These are phyloP conservation scores for Suhomyces faveliae DNA, from an alignment of 805 yeast genomes.

Conservation along the genomic window DNA sequence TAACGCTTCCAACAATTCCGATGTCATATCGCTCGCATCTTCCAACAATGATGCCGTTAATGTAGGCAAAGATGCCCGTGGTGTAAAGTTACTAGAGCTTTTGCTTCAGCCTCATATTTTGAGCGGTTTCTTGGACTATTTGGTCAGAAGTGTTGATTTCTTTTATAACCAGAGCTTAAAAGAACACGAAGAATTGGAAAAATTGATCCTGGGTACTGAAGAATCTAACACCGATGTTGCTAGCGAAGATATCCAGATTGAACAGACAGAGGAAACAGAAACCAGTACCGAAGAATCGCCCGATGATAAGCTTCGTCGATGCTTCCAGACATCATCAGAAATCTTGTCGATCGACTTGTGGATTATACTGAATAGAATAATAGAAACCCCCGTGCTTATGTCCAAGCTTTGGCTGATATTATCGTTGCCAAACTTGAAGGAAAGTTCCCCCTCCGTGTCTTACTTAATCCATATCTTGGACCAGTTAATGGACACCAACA, in stretches of 20 bases:
- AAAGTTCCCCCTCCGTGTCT: constrained; percentile 39
- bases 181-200: constrained; percentile 22
- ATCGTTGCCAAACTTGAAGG: constrained; percentile 29
- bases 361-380: constrained; percentile 42
- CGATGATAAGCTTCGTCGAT: constrained; percentile 35
- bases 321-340: constrained; percentile 40
- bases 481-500: constrained; percentile 67
- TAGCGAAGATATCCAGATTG: neutral
- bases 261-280: constrained; percentile 10
- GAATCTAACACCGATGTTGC: constrained; percentile 3
- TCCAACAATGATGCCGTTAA: constrained; percentile 29
- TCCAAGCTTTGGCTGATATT: constrained; percentile 42
- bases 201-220: constrained; percentile 12
- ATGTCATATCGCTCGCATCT: constrained; percentile 34
- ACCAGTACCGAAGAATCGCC: constrained; percentile 21
- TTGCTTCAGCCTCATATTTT: constrained; percentile 77
- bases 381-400: constrained; percentile 41
- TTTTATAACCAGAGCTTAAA: constrained; percentile 31
- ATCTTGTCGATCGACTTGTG: constrained; percentile 41
- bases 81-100: constrained; percentile 66
- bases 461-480: constrained; percentile 67
- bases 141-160: constrained; percentile 51
- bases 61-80: constrained; percentile 34
- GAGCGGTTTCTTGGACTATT: constrained; percentile 62
- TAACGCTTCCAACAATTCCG: constrained; percentile 18